Base-by-base conservation (phyloP, 306 rosid genomes). In the Quercus alba region DNA sequence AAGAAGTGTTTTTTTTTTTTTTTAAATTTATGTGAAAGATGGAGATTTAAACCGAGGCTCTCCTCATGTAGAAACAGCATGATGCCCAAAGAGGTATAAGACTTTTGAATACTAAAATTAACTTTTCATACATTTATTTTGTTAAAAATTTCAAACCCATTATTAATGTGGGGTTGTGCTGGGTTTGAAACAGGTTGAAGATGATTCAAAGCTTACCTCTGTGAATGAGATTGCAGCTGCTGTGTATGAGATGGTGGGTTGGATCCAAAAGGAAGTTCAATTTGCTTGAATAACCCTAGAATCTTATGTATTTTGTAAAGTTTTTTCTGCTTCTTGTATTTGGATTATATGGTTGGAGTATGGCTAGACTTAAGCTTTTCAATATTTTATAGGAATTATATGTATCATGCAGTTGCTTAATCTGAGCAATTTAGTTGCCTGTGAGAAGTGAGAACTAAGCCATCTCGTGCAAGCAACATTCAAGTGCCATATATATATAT, bases 141-240 rank as follows among this genome's bases (percentile, higher is more conserved):
- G 25, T 21, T 15, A 8, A 41, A 52, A 31, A 26, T 49, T 6
- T 69, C 46, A 35, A 58, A 46, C 44, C 5, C 18, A 68, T 6
- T 13, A 19, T 55, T 17, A 33, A 57, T 19, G 15, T 61, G 56
- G 70, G 77, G 13, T 26, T n/a, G 58, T 54, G 9, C 35, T 81
- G 72, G 23, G 33, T 71, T 66, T 80, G 80, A 35, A n/a, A 73
- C 83, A 86, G 89, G 82, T 80, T 70, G 89, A 77, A 69, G 89
- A 86, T 49, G 78, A 74, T 5, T 83, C 78, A 73, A 49, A 73
- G 67, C 67, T 77, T 21, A 83, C 63, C 56, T 77, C 89, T 13
- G 81, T 56, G 81, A 80, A 83, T 80, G 89, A 83, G 75, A 86
- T 86, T 86, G 80, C 89, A 41, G 76, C 89, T 51, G 81, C 85